Evolutionary conservation across 116 monocot genomes (phyloP), one percentile per base, ranked within the genome.

Genomic region (Iris pallida): DNA sequence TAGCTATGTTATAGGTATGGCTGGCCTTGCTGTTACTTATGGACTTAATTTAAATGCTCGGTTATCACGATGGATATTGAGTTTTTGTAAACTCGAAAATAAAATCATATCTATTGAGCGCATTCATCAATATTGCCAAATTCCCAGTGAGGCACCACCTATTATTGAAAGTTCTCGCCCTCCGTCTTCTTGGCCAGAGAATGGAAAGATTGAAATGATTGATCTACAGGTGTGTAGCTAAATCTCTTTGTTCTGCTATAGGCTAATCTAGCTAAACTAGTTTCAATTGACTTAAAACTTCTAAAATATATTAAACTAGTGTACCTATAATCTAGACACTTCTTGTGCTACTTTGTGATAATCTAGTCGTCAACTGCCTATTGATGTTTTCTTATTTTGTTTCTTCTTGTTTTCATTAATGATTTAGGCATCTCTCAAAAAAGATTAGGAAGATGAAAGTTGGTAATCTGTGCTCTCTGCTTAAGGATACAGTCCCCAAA

Each of bases 21-120:
- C 98, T 15, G 98, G 98, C 60, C 90, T 98, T 83, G 98, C 98
- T 55, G 98, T 98, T 54, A 93, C 93, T 69, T 93, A 90, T 77
- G 98, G 93, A 17, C 79, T 98, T 65, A 92, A 93, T 76, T 77
- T 98, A 52, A 98, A 98, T 77, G 86, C 88, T 55, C 90, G 98
- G 48, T 68, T 98, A 53, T 98, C 98, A 47, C 75, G 90, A 56
- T 98, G 98, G 98, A 90, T 98, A 63, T 66, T 98, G 65, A 98
- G 98, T 77, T 98, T 90, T 75, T 98, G 98, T 63, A 98, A 98
- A 76, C 93, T 98, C 61, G 98, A 98, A 54, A 98, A 98, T 65
- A 93, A 86, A 65, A 82, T 93, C 59, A 93, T 98, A 68, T 90
- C 93, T 64, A 90, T 98, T 55, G 98, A 98, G 55, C 83, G 98